These are phyloP conservation scores for Schwanniomyces yamadae DNA, from an alignment of 805 yeast species.

Conservation along the genomic window DNA sequence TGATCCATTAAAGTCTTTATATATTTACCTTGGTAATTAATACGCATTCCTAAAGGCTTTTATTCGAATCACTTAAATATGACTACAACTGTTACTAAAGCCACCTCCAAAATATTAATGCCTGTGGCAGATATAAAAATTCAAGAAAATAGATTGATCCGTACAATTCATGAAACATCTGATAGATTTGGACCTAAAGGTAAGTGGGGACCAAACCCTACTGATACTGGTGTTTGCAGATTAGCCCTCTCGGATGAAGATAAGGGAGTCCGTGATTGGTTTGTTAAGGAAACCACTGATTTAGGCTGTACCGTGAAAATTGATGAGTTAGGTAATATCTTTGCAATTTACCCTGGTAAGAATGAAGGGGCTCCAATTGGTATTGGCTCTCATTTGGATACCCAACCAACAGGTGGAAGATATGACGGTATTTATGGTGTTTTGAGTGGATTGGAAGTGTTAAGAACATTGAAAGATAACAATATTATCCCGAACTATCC, in stretches of 20 bases:
- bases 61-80: too few species aligned
- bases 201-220: conserved; percentile 50
- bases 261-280: conserved; percentile 66
- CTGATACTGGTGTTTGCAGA: conserved; percentile 63
- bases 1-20: too few species aligned
- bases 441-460: conserved; percentile 61
- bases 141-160: conserved; percentile 37
- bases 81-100: too few species aligned
- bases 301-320: conserved; percentile 59
- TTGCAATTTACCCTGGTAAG: conserved; percentile 62
- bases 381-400: conserved; percentile 72
- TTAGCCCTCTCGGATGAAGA: conserved; percentile 63
- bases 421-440: conserved; percentile 76
- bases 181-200: conserved; percentile 58
- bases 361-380: conserved; percentile 54
- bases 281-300: conserved; percentile 47
- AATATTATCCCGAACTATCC: conserved; percentile 62
- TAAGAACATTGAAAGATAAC: conserved; percentile 63
- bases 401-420: conserved; percentile 78
- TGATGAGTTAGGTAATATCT: conserved; percentile 69
- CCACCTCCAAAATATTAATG: background rate
- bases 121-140: background rate
- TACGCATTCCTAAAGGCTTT: too few species aligned
- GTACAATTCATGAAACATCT: conserved; percentile 63
- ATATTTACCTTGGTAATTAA: too few species aligned